phyloP scores from a whole-genome alignment of 1,284 basidiomycete species.

The Xerocomus alliaceus region DNA sequence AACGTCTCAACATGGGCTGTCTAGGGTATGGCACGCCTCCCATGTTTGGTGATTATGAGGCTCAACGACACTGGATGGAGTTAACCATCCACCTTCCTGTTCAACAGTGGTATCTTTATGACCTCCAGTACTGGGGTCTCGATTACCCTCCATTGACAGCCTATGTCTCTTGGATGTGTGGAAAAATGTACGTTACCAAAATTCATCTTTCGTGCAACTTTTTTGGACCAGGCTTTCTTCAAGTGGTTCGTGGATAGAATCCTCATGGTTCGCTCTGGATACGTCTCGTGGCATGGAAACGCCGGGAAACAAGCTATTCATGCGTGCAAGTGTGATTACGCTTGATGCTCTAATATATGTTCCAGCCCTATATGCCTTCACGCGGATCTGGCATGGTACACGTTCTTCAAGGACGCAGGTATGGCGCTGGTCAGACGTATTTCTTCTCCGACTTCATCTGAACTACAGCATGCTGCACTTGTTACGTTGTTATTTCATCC shows the following conservation, averaged over 20 bases:
- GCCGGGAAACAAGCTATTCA: conserved; percentile 71
- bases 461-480: conserved; percentile 69
- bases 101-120: conserved; percentile 85
- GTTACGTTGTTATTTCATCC: conserved; percentile 84
- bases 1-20: conserved; percentile 1
- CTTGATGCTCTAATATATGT: conserved; percentile 80
- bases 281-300: conserved; percentile 81
- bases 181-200: conserved; percentile 57
- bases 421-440: conserved; percentile 18
- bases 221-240: conserved; percentile 8
- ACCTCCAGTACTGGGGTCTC: conserved; percentile 89
- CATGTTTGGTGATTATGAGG: conserved; percentile 92
- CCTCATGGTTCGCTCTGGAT: conserved; percentile 78
- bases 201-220: neutral
- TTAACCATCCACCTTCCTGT: conserved; percentile 79
- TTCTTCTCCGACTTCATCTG: neutral
- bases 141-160: conserved; percentile 94
- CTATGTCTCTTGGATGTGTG: conserved; percentile 84
- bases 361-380: conserved; percentile 72
- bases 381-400: conserved; percentile 63
- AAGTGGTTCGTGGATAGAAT: conserved; percentile 73
- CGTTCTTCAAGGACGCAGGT: conserved; percentile 79
- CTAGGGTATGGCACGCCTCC: conserved; percentile 75
- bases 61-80: conserved; percentile 95
- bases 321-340: conserved; percentile 79